phyloP scores from a whole-genome alignment of 805 yeast genomes.

The Blastobotrys parvus region DNA sequence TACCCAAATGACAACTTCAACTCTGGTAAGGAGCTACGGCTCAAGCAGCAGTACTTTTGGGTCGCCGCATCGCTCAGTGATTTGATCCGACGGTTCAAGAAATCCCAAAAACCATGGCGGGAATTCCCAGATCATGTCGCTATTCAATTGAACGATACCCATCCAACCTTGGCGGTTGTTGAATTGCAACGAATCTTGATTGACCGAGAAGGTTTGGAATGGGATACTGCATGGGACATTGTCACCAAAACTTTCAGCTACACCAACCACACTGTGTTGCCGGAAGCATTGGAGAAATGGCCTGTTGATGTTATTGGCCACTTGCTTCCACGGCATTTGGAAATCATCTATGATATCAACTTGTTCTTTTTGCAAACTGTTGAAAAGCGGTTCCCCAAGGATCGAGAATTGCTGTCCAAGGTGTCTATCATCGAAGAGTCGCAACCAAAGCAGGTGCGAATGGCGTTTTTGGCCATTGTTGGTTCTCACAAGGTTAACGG shows the following conservation, averaged over 20 bases:
- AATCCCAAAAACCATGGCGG: slow-evolving; percentile 65
- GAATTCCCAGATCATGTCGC: slow-evolving; percentile 83
- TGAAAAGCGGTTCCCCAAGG: slow-evolving; percentile 67
- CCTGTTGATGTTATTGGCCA: slow-evolving; percentile 73
- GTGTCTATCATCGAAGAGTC: slow-evolving; percentile 85
- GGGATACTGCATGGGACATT: slow-evolving; percentile 83
- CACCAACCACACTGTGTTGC: slow-evolving; percentile 92
- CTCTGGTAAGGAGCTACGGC: slow-evolving; percentile 81
- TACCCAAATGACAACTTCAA: slow-evolving; percentile 93
- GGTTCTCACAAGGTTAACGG: slow-evolving; percentile 94
- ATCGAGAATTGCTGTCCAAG: slow-evolving; percentile 50
- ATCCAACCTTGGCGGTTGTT: slow-evolving; percentile 85
- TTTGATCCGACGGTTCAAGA: slow-evolving; percentile 82
- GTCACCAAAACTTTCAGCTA: slow-evolving; percentile 78
- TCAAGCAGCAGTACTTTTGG: slow-evolving; percentile 96
- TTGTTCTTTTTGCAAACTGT: slow-evolving; percentile 68
- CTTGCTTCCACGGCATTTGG: slow-evolving; percentile 83
- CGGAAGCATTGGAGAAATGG: slow-evolving; percentile 95
- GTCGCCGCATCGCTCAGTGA: slow-evolving; percentile 90
- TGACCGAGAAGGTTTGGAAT: slow-evolving; percentile 70
- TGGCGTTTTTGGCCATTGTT: slow-evolving; percentile 86
- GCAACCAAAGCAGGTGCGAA: slow-evolving; percentile 72
- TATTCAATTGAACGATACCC: slow-evolving; percentile 90
- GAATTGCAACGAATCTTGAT: slow-evolving; percentile 81
- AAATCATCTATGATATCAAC: slow-evolving; percentile 82